Percentiles rank a stretch among this genome's conserved stretches.
Conservation (phyloP, 805 yeast genomes). For the Saturnispora ahearnii region DNA sequence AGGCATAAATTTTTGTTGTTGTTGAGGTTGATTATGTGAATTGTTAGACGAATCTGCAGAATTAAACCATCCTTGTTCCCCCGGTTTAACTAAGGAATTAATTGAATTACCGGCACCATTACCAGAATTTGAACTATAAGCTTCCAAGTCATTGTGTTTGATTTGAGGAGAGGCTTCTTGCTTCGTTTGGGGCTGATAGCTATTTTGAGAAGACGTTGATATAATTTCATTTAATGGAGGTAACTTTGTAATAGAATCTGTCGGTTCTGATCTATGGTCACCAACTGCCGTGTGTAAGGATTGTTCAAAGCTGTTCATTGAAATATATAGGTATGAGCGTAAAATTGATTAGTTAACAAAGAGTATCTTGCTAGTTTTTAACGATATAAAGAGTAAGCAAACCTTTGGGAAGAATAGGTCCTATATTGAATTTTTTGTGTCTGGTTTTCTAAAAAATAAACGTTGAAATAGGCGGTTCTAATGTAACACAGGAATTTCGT, state of each 20-base stretch:
- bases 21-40: background rate
- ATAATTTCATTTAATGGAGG: constrained; percentile 3
- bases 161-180: background rate
- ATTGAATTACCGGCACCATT: background rate
- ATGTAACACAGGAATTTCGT: background rate
- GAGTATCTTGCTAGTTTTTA: background rate
- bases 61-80: background rate
- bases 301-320: background rate
- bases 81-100: background rate
- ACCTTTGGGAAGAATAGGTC: too few relatives aligned
- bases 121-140: background rate
- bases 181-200: background rate
- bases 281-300: background rate
- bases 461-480: background rate
- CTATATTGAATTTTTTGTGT: too few relatives aligned
- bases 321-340: background rate
- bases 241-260: background rate
- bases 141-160: background rate
- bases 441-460: background rate
- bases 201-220: background rate
- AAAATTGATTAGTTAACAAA: background rate
- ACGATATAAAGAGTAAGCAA: background rate
- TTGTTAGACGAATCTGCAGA: background rate
- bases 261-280: background rate
- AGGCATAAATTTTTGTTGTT: background rate